A percentile compares a stretch with the other conserved stretches of the same genome.
phyloP scores from a whole-genome alignment of 2,329 filamentous ascomycete genomes.

The Arthrinium puccinioides region DNA sequence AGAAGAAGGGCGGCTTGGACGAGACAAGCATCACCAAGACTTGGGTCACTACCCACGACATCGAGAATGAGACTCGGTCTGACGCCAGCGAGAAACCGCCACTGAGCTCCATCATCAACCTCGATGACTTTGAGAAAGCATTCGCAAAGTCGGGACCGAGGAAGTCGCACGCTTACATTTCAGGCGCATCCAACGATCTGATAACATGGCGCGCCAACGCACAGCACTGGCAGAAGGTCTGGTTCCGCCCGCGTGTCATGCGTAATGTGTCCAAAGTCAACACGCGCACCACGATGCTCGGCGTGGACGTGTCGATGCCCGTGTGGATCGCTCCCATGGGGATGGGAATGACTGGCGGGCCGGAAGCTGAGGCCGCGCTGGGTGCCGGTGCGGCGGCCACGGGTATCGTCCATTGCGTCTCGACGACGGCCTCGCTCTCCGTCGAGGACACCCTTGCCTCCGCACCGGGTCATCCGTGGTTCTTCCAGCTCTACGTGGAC shows the following conservation, averaged over 20 bases:
- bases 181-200: slow-evolving; percentile 4
- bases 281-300: slow-evolving; percentile 5
- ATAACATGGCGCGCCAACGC: slow-evolving; percentile 4
- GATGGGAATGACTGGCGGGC: slow-evolving; percentile 6
- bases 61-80: slow-evolving; percentile 15
- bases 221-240: slow-evolving; percentile 2
- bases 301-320: slow-evolving; percentile 4
- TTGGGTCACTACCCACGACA: too few species aligned
- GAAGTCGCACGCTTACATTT: slow-evolving; percentile 5
- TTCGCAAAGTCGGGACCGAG: slow-evolving; percentile 4
- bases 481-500: slow-evolving; percentile 10
- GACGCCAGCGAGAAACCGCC: slow-evolving; percentile 2
- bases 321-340: slow-evolving; percentile 8
- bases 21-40: slow-evolving; percentile 37
- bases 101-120: slow-evolving; percentile 6
- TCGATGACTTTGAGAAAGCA: slow-evolving; percentile 8
- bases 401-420: slow-evolving; percentile 8
- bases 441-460: not conserved
- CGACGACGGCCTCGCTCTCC: slow-evolving; percentile 6
- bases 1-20: slow-evolving; percentile 43
- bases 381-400: not conserved
- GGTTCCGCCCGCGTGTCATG: slow-evolving; percentile 6
- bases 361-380: slow-evolving; percentile 6
- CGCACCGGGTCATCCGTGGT: slow-evolving; percentile 4
- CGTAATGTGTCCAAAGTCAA: slow-evolving; percentile 1